Evolutionary conservation across 2,329 filamentous ascomycete species (phyloP), one percentile per base, ranked within the genome.

Genomic region (Ilyonectria destructans): DNA sequence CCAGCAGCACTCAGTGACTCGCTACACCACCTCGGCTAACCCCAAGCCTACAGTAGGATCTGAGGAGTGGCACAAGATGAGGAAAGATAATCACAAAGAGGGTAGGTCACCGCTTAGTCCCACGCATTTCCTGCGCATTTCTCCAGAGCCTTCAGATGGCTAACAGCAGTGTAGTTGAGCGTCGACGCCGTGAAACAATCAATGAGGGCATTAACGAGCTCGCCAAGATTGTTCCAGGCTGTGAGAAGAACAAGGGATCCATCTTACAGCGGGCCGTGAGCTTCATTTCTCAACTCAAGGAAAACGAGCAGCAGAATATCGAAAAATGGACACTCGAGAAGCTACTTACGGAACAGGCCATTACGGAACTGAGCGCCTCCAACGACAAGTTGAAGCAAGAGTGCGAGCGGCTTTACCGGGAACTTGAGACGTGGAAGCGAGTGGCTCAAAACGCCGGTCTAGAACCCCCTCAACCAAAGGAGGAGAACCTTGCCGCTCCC

Each of bases 191-290:
- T 71, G 96, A 99, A 83, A 98, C 96, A 0, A 99, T 99, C 80
- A 99, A 99, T 74, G 96, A 99, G 82, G 96, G 96, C 57, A 99
- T 99, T 75, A 98, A 98, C 78, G 96, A 98, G 82, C 89, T 99
- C 33, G 94, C 96, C 74, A 98, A 98, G 84, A 97, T 99, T 73
- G 96, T 99, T 0, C 96, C 96, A 0, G 95, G 95, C 15, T 98
- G 96, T 77, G 96, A 99, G 83, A 99, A 98, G 87, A 98, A 99
- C 86, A 99, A 99, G 83, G 96, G 96, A 1, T 97, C 95, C 2
- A 98, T 99, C 71, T 86, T 99, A 43, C 93, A 97, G 79, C 93
- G 96, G 37, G 95, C 96, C 0, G 96, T 98, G 10, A 91, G 94
- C 71, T 98, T 97, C 84, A 98, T 99, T 79, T 93, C 91, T 12